Base-by-base conservation (phyloP, 2,329 filamentous ascomycete species). In the Colletotrichum sp. region DNA sequence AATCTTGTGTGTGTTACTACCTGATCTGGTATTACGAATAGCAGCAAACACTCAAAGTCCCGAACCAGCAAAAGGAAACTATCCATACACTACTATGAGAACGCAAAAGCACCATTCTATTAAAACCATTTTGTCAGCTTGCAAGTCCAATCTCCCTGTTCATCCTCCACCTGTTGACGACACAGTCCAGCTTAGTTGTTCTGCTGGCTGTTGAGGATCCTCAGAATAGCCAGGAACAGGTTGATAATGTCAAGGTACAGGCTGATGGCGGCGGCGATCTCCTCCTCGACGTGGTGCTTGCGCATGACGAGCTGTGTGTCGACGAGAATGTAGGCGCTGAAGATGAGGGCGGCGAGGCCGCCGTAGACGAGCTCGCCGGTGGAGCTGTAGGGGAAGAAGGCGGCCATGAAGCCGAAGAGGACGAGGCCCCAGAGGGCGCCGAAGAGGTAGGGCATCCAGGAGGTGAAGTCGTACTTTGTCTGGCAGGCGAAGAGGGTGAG, bases 221-320 rank as follows among this genome's bases (percentile, higher is more conserved):
- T 92, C 82, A 99, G 89, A 82, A 99, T 99, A 69, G 95, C 94
- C 79, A 99, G 89, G 92, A 99, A 99, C 79, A 99, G 86, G 90
- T 99, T 99, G 89, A 99, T 95, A 79, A 99, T 93, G 85, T 99
- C 96, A 66, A 99, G 91, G 85, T 99, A 99, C 65, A 99, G 90
- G 83, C 95, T 97, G 85, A 99, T 98, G 12, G 95, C 93, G 66
- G 96, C 96, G 8, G 96, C 96, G 83, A 99, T 98, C 89, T 98
- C 96, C 90, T 98, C 96, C 87, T 99, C 97, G 68, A 98, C 95
- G 82, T 99, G 96, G 87, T 98, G 97, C 85, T 98, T 95, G 82
- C 96, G 92, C 92, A 99, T 94, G 77, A 99, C 92, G 80, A 99
- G 88, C 89, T 99, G 97, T 0, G 97, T 99, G 84, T 99, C 97